Evolutionary conservation across 345 rosid species (phyloP), one percentile per base, ranked within the genome.

Genomic region (Rubroshorea leprosula): DNA sequence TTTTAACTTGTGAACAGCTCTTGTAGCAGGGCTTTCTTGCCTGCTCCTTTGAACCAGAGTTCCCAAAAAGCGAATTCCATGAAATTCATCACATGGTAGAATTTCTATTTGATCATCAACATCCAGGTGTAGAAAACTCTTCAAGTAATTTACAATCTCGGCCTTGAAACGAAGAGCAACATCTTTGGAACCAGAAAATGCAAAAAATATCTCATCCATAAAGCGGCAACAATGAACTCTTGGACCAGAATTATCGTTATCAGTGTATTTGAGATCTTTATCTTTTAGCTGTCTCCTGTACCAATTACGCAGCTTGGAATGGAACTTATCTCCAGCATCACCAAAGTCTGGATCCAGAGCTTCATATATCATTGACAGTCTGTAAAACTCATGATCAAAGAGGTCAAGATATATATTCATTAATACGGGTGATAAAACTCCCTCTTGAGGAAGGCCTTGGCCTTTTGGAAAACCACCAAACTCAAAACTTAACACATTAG

Each of bases 361-460:
- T 77, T 91, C 98, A 74, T 82, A 83, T 64, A 63, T 84, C 92
- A 91, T 72, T 5, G 88, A 82, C 64, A 88, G 72, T 67, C 88
- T 74, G 58, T 74, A 81, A 70, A 80, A 73, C 62, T 91, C 98
- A 19, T 41, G 77, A 72, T 91, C 98, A 54, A 86, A 70, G 20
- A 56, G 65, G 70, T 82, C 87, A 47, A 91, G 92, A 73, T 91
- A 88, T 62, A 91, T 80, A 70, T 86, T 91, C 72, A 86, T 79
- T 61, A 91, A 68, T 49, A 91, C 73, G 49, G 95, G 86, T 53
- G 83, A 91, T 71, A 91, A 52, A 44, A 82, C 69, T 56, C 98
- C 98, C 79, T 91, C 96, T 61, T 91, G 98, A 20, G 98, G 96
- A 66, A 91, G 96, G 67, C 98, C 96, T 63, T 91, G 92, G 29